phyloP scores from a whole-genome alignment of 2,329 filamentous ascomycete genomes.

The Diaporthe sp. region DNA sequence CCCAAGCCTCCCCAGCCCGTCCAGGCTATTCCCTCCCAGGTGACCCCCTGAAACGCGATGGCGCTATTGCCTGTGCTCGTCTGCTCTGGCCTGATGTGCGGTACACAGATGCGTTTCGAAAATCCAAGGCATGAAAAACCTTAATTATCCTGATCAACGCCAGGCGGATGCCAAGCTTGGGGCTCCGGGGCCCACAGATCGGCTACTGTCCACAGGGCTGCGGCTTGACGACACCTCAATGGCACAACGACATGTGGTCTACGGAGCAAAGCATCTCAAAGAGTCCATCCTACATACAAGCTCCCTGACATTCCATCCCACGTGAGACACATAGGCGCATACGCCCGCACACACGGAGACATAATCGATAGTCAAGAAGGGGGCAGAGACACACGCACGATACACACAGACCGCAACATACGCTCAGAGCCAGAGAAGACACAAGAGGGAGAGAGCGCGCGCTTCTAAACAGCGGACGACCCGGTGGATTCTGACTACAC shows the following conservation, averaged over 20 bases:
- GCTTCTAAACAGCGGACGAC: background rate
- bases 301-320: conserved; percentile 10
- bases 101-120: conserved; percentile 27
- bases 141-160: conserved; percentile 27
- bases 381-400: background rate
- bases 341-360: background rate
- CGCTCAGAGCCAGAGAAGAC: background rate
- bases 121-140: conserved; percentile 28
- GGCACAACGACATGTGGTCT: conserved; percentile 24
- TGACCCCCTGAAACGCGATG: conserved; percentile 7
- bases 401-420: background rate
- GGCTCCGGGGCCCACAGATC: conserved; percentile 24
- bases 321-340: conserved; percentile 2
- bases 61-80: conserved; percentile 1
- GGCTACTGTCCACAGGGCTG: conserved; percentile 20
- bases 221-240: conserved; percentile 16
- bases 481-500: background rate
- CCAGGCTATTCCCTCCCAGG: conserved; percentile 11
- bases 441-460: background rate
- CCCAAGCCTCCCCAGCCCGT: background rate
- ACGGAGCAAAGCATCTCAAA: background rate
- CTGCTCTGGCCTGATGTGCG: conserved; percentile 21
- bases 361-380: background rate
- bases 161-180: conserved; percentile 23
- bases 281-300: conserved; percentile 13